A percentile compares a stretch with the other conserved stretches of the same genome.
Conservation (phyloP, 331 rosid genomes). For the Telfairia occidentalis region DNA sequence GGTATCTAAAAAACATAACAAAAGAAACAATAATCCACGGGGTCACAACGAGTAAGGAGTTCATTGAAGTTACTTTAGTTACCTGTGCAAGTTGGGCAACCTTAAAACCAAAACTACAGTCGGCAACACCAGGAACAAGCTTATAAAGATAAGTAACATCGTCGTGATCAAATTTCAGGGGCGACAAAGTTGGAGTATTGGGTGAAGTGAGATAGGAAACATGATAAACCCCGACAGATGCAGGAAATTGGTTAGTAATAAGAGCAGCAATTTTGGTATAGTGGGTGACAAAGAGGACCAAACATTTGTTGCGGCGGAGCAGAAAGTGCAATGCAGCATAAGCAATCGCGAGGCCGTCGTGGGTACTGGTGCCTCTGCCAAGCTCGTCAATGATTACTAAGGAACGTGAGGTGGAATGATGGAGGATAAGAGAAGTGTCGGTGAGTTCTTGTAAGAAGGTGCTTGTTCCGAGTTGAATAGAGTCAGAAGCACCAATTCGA, state of each 20-base stretch:
- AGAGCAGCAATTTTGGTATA: constrained; percentile 70
- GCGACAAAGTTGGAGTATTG: constrained; percentile 11
- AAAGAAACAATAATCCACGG: background rate
- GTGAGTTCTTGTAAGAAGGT: constrained; percentile 86
- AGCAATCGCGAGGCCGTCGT: constrained; percentile 89
- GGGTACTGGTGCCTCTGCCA: constrained; percentile 97
- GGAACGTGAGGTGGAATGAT: constrained; percentile 51
- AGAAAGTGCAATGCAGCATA: constrained; percentile 75
- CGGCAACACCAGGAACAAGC: constrained; percentile 70
- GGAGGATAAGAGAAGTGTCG: constrained; percentile 72
- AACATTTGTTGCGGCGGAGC: constrained; percentile 50
- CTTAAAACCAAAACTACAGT: constrained; percentile 80
- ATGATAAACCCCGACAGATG: constrained; percentile 66
- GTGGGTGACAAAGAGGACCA: constrained; percentile 90
- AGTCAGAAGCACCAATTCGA: constrained; percentile 96
- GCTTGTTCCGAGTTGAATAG: constrained; percentile 88
- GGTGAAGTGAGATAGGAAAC: constrained; percentile 74
- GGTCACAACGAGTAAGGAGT: background rate
- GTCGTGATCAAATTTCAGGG: constrained; percentile 31
- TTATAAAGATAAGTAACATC: constrained; percentile 76
- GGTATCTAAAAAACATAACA: constrained; percentile 51
- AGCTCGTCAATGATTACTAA: constrained; percentile 88
- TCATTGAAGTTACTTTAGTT: too few species aligned
- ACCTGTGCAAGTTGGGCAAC: constrained; percentile 99
- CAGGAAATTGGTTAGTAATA: constrained; percentile 55